Evolutionary conservation across 2,329 filamentous ascomycete genomes (phyloP).

Genomic region (Macrophomina pseudophaseolina): DNA sequence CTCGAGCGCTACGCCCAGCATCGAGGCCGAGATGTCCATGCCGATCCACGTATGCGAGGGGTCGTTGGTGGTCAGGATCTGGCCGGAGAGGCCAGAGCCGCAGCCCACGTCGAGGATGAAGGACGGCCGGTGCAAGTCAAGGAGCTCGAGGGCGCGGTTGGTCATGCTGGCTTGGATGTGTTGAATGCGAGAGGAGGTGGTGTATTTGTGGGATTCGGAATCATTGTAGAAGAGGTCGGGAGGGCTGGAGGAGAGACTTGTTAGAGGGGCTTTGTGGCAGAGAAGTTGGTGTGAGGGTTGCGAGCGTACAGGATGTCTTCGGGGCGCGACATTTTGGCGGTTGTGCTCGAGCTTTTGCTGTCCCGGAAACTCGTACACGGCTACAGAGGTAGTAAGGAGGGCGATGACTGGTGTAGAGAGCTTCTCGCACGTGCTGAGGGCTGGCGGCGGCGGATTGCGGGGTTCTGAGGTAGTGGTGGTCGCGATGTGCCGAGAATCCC

Average conservation of each 20-base stretch:
- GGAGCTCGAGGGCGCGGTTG: slow-evolving; percentile 86
- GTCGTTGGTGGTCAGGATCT: slow-evolving; percentile 79
- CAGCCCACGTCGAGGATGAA: slow-evolving; percentile 97
- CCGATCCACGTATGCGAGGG: slow-evolving; percentile 90
- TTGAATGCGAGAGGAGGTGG: slow-evolving; percentile 91
- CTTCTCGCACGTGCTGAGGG: background rate
- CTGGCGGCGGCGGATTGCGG: background rate
- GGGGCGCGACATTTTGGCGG: slow-evolving; percentile 80
- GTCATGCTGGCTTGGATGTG: slow-evolving; percentile 97
- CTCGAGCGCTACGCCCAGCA: slow-evolving; percentile 94
- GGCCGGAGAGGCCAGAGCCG: slow-evolving; percentile 90
- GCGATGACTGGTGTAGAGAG: background rate
- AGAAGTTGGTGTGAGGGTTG: slow-evolving; percentile 2
- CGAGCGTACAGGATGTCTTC: slow-evolving; percentile 83
- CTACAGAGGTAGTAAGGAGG: too few species aligned
- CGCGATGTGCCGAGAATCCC: background rate
- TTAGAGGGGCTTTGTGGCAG: slow-evolving; percentile 33
- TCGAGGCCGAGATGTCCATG: slow-evolving; percentile 93
- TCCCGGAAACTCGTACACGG: background rate
- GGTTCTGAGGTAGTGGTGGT: background rate
- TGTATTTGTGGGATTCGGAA: slow-evolving; percentile 94
- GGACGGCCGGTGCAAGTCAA: slow-evolving; percentile 78
- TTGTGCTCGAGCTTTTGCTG: background rate
- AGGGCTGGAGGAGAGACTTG: slow-evolving; percentile 60
- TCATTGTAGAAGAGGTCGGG: slow-evolving; percentile 99